phyloP scores from a whole-genome alignment of 2,329 filamentous ascomycete genomes.

The Epichloe glyceriae region DNA sequence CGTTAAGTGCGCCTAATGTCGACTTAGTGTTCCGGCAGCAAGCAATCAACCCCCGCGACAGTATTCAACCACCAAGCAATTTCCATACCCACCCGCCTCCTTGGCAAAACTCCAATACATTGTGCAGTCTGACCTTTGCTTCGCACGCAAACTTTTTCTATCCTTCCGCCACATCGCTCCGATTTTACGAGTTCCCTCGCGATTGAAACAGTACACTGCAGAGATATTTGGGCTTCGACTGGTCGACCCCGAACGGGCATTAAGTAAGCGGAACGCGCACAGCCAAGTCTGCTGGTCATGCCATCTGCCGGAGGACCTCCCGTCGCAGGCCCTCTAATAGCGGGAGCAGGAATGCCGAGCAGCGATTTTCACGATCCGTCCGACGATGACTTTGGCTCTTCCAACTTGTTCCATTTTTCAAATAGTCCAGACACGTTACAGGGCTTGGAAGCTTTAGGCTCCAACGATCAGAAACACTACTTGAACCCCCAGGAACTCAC shows the following conservation, averaged over 20 bases:
- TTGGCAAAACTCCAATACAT: background rate
- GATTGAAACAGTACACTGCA: background rate
- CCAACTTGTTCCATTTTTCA: constrained; percentile 23
- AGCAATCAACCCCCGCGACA: background rate
- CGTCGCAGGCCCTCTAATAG: constrained; percentile 26
- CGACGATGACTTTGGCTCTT: constrained; percentile 22
- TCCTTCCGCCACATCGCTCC: background rate
- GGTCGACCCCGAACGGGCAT: constrained; percentile 1
- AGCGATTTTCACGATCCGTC: constrained; percentile 25
- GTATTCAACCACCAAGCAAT: background rate
- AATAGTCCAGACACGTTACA: constrained; percentile 26
- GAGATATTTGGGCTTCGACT: background rate
- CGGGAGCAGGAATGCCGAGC: constrained; percentile 23
- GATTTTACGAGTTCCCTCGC: background rate
- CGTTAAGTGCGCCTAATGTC: constrained; percentile 2
- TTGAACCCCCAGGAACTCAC: constrained; percentile 22
- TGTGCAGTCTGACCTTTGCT: background rate
- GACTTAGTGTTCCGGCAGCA: background rate
- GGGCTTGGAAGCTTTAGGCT: constrained; percentile 18
- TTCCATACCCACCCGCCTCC: background rate
- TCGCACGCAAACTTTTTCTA: background rate
- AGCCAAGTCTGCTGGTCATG: constrained; percentile 19
- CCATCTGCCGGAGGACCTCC: constrained; percentile 19
- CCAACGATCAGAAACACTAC: constrained; percentile 18
- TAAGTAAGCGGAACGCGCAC: constrained; percentile 10